These are phyloP conservation scores for Thuja plicata DNA, from an alignment of 83 land plant genomes.

Conservation along the genomic window DNA sequence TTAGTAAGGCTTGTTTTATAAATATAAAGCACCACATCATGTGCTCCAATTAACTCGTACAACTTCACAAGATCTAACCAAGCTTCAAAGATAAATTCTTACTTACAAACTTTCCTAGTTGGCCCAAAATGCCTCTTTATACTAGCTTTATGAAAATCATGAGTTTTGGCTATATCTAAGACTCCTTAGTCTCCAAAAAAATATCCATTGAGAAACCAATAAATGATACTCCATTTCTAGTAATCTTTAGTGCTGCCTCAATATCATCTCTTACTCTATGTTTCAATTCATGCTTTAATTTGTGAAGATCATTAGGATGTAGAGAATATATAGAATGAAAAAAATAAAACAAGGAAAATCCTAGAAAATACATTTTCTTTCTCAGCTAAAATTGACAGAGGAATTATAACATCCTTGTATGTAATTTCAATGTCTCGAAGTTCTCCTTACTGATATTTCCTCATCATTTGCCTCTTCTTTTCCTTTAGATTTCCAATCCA, in stretches of 20 bases:
- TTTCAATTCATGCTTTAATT: constrained; percentile 19
- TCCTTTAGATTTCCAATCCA: too few relatives aligned
- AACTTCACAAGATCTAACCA: constrained; percentile 55
- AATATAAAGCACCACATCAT: constrained; percentile 50
- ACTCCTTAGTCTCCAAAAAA: constrained; percentile 33
- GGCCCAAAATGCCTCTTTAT: constrained; percentile 43
- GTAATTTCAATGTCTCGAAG: too few relatives aligned
- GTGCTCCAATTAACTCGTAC: constrained; percentile 49
- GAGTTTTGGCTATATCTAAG: constrained; percentile 42
- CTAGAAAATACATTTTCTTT: constrained; percentile 43
- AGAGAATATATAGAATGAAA: constrained; percentile 28
- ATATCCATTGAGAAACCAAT: constrained; percentile 34
- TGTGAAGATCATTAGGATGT: constrained; percentile 12
- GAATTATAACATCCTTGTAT: constrained; percentile 43
- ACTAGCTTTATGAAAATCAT: constrained; percentile 9
- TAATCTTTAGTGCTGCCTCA: constrained; percentile 35
- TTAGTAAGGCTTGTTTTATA: constrained; percentile 33
- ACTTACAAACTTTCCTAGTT: constrained; percentile 21
- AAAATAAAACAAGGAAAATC: constrained; percentile 33
- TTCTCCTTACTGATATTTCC: constrained; percentile 57
- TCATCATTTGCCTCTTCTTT: constrained; percentile 48
- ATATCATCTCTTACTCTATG: constrained; percentile 27
- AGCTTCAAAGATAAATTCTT: constrained; percentile 29
- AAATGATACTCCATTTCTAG: constrained; percentile 34
- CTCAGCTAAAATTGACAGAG: constrained; percentile 49